Percentiles rank a stretch among this genome's conserved stretches.
phyloP scores from a whole-genome alignment of 306 rosid genomes.

The Echinosophora koreensis region DNA sequence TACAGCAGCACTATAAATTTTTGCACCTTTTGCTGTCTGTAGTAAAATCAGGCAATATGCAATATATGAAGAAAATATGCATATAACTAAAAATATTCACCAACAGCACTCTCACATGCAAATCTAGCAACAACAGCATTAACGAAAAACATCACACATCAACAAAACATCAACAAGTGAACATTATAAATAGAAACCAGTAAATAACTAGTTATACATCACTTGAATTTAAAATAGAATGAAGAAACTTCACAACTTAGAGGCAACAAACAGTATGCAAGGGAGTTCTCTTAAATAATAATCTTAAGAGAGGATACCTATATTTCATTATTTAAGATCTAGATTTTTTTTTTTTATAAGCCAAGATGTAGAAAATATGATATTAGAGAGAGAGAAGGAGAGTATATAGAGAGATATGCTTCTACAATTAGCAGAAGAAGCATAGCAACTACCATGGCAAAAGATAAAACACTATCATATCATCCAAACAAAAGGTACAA shows the following conservation, averaged over 20 bases:
- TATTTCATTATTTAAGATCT: conserved; percentile 34
- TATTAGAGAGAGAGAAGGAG: not conserved
- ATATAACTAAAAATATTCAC: not conserved
- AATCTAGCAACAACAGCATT: not conserved
- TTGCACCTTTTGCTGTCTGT: conserved; percentile 96
- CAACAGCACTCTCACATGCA: not conserved
- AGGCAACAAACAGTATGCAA: conserved; percentile 9
- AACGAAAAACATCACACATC: not conserved
- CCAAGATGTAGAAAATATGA: conserved; percentile 10
- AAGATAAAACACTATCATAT: conserved; percentile 1
- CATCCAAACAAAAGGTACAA: conserved; percentile 10
- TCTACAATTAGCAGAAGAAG: conserved; percentile 29
- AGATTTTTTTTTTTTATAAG: not conserved
- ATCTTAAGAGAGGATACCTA: conserved; percentile 7
- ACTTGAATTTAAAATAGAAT: conserved; percentile 26
- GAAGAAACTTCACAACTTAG: conserved; percentile 11
- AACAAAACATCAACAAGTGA: not conserved
- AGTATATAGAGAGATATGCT: not conserved
- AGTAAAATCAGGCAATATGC: conserved; percentile 35
- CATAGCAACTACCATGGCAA: conserved; percentile 7
- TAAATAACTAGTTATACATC: conserved; percentile 14
- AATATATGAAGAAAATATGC: conserved; percentile 19
- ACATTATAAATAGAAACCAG: not conserved
- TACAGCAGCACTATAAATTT: conserved; percentile 88
- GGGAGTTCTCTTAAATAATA: conserved; percentile 21